phyloP scores from a whole-genome alignment of 495 filamentous ascomycete species.

The Penicillium argentinense region DNA sequence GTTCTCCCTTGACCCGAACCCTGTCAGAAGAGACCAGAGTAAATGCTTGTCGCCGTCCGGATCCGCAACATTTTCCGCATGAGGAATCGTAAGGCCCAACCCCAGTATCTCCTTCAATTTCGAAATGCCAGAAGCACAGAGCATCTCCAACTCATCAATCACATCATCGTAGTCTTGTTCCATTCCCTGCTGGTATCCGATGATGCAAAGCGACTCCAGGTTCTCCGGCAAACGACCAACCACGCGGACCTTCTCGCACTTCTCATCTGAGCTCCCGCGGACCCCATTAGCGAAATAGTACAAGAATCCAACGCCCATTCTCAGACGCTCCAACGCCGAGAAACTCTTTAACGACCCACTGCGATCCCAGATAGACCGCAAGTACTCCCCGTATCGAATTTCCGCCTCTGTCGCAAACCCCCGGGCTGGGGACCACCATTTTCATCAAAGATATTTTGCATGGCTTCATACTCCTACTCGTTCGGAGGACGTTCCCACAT shows the following conservation, averaged over 20 bases:
- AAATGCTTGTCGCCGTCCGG: neutral
- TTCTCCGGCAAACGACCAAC: neutral
- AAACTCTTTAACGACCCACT: slow-evolving; percentile 21
- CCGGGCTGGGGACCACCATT: no score
- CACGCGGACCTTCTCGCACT: neutral
- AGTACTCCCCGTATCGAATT: no score
- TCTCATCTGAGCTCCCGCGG: neutral
- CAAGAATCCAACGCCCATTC: slow-evolving; percentile 22
- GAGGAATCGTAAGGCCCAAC: neutral
- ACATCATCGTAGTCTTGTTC: neutral
- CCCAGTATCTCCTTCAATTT: neutral
- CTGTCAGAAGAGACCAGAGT: no score
- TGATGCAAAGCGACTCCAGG: neutral
- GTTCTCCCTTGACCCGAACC: no score
- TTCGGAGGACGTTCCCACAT: neutral
- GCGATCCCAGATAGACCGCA: neutral
- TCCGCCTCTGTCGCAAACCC: no score
- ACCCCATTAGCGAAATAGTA: slow-evolving; percentile 24
- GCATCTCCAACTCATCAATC: neutral
- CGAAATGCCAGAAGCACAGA: neutral
- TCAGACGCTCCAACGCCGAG: slow-evolving; percentile 18
- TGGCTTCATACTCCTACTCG: neutral
- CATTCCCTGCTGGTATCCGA: neutral
- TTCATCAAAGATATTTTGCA: neutral
- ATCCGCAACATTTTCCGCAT: neutral